These are phyloP conservation scores for Canavalia gladiata DNA, from an alignment of 306 rosid species.

Conservation along the genomic window DNA sequence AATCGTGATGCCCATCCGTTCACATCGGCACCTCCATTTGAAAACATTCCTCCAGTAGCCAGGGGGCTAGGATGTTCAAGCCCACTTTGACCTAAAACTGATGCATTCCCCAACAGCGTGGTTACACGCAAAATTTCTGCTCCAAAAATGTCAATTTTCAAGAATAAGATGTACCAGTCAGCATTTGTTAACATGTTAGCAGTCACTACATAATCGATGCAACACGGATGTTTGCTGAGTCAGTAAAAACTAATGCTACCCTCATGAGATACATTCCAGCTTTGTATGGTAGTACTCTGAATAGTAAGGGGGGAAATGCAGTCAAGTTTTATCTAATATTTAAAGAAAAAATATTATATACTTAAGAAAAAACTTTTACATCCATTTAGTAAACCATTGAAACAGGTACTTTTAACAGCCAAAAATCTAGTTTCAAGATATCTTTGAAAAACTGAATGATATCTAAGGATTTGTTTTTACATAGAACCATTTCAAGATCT, in stretches of 20 bases:
- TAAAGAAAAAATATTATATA: constrained; percentile 32
- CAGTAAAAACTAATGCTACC: constrained; percentile 74
- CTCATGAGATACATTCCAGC: constrained; percentile 57
- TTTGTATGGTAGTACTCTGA: constrained; percentile 50
- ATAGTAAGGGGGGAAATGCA: constrained; percentile 43
- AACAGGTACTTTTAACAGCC: constrained; percentile 17
- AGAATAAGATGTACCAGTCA: constrained; percentile 99
- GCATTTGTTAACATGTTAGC: constrained; percentile 98
- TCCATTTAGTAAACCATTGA: constrained; percentile 44
- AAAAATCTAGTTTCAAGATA: constrained; percentile 32
- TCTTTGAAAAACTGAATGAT: constrained; percentile 9
- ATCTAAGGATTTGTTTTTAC: constrained; percentile 22
- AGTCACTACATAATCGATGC: constrained; percentile 89
- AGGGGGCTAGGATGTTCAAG: constrained; percentile 99
- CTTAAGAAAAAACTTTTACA: not conserved
- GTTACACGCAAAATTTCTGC: constrained; percentile 99
- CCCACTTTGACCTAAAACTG: constrained; percentile 99
- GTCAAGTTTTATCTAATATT: constrained; percentile 47
- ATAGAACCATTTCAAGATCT: constrained; percentile 24
- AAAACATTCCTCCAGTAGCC: constrained; percentile 95
- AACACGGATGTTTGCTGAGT: constrained; percentile 81
- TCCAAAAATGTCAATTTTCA: constrained; percentile 99
- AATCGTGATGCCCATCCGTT: constrained; percentile 97
- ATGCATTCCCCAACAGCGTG: constrained; percentile 99
- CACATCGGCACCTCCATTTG: constrained; percentile 90